These are phyloP conservation scores for Eucalyptus leucophloia DNA, from an alignment of 345 rosid genomes.

Conservation along the genomic window DNA sequence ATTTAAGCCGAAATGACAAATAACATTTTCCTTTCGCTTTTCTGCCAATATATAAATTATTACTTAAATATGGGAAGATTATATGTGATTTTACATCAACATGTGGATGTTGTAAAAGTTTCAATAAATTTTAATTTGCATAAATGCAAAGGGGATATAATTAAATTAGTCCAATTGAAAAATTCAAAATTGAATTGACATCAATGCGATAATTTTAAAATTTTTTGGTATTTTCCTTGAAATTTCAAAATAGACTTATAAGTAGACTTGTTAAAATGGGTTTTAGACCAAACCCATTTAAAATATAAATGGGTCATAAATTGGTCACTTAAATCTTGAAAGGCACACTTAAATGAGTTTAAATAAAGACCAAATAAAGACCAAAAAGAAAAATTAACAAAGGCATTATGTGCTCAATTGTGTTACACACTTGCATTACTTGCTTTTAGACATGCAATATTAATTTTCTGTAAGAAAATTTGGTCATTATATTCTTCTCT, in stretches of 20 bases:
- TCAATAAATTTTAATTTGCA: neutral
- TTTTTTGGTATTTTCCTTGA: neutral
- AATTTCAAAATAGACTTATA: too few species aligned
- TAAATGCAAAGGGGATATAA: neutral
- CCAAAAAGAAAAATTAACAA: too few species aligned
- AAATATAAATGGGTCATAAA: too few species aligned
- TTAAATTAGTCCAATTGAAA: neutral
- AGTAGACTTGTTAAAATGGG: too few species aligned
- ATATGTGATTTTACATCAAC: neutral
- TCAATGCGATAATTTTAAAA: too few species aligned
- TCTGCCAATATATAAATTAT: neutral
- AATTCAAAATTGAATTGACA: too few species aligned
- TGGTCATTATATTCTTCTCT: neutral
- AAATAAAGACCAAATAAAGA: too few species aligned
- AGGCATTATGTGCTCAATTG: neutral
- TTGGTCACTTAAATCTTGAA: too few species aligned
- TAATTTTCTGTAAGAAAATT: neutral
- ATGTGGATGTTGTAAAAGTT: neutral
- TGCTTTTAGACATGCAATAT: neutral
- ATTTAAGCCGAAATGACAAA: neutral
- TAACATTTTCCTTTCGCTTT: neutral
- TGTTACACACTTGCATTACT: neutral
- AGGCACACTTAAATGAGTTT: too few species aligned
- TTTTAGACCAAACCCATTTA: too few species aligned
- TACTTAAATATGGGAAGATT: neutral